phyloP scores from a whole-genome alignment of 176 grass and related monocot genomes.

The Oryza punctata region DNA sequence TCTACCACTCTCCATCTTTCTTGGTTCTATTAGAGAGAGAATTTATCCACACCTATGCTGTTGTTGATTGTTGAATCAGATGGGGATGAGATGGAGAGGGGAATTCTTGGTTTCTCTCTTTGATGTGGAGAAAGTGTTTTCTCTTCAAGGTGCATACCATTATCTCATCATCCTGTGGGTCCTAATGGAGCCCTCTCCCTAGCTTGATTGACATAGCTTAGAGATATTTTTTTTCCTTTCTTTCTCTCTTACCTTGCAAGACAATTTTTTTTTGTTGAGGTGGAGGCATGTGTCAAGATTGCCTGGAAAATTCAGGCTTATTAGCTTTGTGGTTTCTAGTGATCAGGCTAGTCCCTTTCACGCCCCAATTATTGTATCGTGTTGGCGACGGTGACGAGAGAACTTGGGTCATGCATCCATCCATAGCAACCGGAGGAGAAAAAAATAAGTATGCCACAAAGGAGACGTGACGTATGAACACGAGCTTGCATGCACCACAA shows the following conservation, averaged over 20 bases:
- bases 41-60: not conserved
- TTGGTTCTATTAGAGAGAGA: not conserved
- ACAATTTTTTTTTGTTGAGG: not conserved
- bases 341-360: not conserved
- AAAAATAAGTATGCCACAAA: no score
- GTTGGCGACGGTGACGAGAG: not conserved
- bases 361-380: not conserved
- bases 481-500: not conserved
- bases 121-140: not conserved
- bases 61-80: not conserved
- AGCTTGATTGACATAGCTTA: not conserved
- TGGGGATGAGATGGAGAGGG: not conserved
- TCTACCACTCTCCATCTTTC: not conserved
- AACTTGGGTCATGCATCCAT: not conserved
- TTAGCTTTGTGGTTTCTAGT: not conserved
- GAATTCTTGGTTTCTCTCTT: not conserved
- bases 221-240: not conserved
- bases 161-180: slow-evolving; percentile 46
- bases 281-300: not conserved
- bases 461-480: not conserved
- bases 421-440: not conserved
- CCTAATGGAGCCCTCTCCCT: not conserved
- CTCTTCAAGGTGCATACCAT: slow-evolving; percentile 40
- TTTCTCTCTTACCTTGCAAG: slow-evolving; percentile 11
- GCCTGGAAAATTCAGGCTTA: not conserved